These are phyloP conservation scores for Hygrophorus pudorinus DNA, from an alignment of 768 basidiomycete genomes.

Conservation along the genomic window DNA sequence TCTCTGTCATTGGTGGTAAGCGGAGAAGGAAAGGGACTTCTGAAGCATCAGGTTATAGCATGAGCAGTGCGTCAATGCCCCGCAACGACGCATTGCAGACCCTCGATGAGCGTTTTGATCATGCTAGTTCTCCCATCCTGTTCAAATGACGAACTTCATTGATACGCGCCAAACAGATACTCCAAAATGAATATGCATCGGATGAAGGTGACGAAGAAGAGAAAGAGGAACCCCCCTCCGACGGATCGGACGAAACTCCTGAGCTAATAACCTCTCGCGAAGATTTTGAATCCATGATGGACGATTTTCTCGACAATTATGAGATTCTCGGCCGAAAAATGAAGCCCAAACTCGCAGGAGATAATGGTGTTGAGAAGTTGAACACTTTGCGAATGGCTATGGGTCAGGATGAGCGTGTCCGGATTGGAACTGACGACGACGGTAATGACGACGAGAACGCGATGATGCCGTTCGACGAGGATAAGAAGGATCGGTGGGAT, in stretches of 20 bases:
- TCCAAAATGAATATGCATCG: slow-evolving; percentile 73
- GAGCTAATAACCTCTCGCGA: slow-evolving; percentile 73
- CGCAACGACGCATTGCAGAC: slow-evolving; percentile 82
- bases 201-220: slow-evolving; percentile 31
- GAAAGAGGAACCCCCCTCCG: slow-evolving; percentile 20
- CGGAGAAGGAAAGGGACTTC: slow-evolving; percentile 64
- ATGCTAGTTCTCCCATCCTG: slow-evolving; percentile 38
- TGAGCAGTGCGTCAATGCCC: slow-evolving; percentile 96
- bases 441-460: slow-evolving; percentile 38
- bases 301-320: slow-evolving; percentile 88
- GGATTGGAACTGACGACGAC: slow-evolving; percentile 29
- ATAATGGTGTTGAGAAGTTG: slow-evolving; percentile 68
- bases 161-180: slow-evolving; percentile 35
- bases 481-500: slow-evolving; percentile 82
- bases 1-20: slow-evolving; percentile 75
- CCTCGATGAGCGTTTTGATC: slow-evolving; percentile 90
- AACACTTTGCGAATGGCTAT: slow-evolving; percentile 70
- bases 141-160: neutral
- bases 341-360: slow-evolving; percentile 64
- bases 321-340: slow-evolving; percentile 86
- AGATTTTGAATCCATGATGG: slow-evolving; percentile 86
- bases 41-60: slow-evolving; percentile 89
- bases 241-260: slow-evolving; percentile 53
- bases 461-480: slow-evolving; percentile 35
- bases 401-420: slow-evolving; percentile 56